phyloP scores from a whole-genome alignment of 257 asterid species.

The Solanum sitiens region DNA sequence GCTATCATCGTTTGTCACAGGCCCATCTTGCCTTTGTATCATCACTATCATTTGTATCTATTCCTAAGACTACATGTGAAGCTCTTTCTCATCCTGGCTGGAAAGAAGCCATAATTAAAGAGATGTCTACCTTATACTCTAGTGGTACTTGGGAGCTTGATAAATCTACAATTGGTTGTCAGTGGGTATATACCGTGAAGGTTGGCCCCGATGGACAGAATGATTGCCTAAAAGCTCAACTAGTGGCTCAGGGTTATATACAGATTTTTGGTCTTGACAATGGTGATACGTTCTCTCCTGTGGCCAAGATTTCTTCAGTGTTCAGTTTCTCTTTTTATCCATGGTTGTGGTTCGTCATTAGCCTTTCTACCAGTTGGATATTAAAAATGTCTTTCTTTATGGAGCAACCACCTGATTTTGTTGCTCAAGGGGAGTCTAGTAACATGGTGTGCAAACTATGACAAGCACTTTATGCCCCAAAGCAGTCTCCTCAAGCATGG shows the following conservation, averaged over 20 bases:
- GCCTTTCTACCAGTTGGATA: background rate
- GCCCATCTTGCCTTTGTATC: background rate
- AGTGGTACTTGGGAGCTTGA: background rate
- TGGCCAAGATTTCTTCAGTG: background rate
- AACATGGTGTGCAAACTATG: background rate
- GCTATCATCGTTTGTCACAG: background rate
- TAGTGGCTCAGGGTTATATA: background rate
- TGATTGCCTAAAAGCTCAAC: background rate
- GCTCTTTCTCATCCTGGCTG: background rate
- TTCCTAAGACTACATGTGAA: background rate
- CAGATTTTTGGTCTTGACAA: background rate
- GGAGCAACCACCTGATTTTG: background rate
- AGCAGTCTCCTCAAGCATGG: background rate
- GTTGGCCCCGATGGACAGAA: background rate
- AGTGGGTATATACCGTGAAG: background rate
- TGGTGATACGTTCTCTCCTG: background rate
- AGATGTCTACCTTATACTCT: background rate
- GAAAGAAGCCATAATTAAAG: background rate
- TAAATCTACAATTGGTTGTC: background rate
- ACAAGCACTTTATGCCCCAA: background rate
- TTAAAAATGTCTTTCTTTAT: background rate
- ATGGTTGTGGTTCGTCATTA: background rate
- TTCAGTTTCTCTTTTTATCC: background rate
- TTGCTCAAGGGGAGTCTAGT: background rate
- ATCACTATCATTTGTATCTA: background rate